A percentile compares a stretch with the other conserved stretches of the same genome.
These are phyloP conservation scores for Panaeolus papilionaceus DNA, from an alignment of 768 basidiomycete genomes.

Conservation along the genomic window DNA sequence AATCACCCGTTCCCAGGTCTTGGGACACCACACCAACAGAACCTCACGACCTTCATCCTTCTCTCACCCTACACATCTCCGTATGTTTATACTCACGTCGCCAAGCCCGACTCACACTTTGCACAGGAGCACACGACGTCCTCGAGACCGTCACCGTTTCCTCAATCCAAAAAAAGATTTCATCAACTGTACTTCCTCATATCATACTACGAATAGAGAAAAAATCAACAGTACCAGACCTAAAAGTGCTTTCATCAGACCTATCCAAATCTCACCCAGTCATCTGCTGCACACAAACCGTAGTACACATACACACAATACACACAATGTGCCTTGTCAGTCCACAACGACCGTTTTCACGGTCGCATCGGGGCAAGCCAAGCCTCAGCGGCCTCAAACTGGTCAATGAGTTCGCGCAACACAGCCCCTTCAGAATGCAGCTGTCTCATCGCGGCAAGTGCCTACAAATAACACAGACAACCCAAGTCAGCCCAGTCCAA, in stretches of 20 bases:
- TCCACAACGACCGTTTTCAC: conserved; percentile 41
- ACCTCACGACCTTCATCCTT: conserved; percentile 11
- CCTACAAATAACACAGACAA: conserved; percentile 46
- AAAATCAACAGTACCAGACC: conserved; percentile 16
- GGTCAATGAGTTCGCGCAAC: conserved; percentile 86
- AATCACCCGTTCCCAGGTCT: conserved; percentile 10
- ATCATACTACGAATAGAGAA: conserved; percentile 17
- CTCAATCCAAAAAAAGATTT: conserved; percentile 13
- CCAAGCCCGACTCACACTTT: conserved; percentile 11
- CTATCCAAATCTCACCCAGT: conserved; percentile 17
- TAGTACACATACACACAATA: conserved; percentile 5
- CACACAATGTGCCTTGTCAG: conserved; percentile 7
- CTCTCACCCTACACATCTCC: conserved; percentile 14
- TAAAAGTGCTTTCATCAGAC: conserved; percentile 12
- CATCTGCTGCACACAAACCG: conserved; percentile 13
- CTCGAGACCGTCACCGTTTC: conserved; percentile 9
- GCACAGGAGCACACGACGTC: conserved; percentile 1
- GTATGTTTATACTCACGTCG: conserved; percentile 10
- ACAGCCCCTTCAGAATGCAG: conserved; percentile 85
- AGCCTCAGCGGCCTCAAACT: conserved; percentile 94
- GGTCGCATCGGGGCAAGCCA: conserved; percentile 94
- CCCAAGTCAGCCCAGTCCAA: conserved; percentile 7
- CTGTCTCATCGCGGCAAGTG: conserved; percentile 88
- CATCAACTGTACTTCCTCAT: conserved; percentile 17
- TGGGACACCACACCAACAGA: conserved; percentile 1